phyloP scores from a whole-genome alignment of 495 filamentous ascomycete species.

The Neurospora sp. region DNA sequence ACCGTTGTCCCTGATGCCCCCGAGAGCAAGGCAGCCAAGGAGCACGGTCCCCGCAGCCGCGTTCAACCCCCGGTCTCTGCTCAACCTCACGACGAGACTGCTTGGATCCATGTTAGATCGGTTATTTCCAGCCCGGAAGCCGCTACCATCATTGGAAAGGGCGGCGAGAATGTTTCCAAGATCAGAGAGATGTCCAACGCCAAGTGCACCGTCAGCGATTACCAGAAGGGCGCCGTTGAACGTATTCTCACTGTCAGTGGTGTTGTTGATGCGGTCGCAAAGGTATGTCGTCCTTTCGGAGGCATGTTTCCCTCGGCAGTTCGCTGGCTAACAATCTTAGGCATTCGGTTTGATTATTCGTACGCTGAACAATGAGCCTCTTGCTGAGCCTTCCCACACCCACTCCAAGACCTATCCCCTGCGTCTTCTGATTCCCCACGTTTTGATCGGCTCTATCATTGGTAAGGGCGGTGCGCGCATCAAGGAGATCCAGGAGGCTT shows the following conservation, averaged over 20 bases:
- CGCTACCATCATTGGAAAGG: constrained; percentile 96
- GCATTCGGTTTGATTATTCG: constrained; percentile 97
- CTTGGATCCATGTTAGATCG: constrained; percentile 92
- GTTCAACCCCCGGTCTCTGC: constrained; percentile 27
- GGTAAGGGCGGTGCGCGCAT: constrained; percentile 91
- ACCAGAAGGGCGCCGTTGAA: constrained; percentile 90
- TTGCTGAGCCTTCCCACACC: constrained; percentile 73
- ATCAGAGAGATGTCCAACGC: constrained; percentile 85
- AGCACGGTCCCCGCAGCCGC: constrained; percentile 23
- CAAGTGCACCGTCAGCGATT: constrained; percentile 98
- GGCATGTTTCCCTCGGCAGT: neutral
- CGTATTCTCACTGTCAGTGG: constrained; percentile 95
- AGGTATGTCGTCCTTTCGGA: constrained; percentile 47
- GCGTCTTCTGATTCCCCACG: constrained; percentile 89
- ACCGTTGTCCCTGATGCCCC: constrained; percentile 67
- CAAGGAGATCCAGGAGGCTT: constrained; percentile 96
- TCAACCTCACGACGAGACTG: constrained; percentile 66
- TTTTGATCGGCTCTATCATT: constrained; percentile 97
- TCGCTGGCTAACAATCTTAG: constrained; percentile 35
- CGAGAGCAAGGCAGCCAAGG: constrained; percentile 27
- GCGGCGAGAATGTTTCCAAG: constrained; percentile 93
- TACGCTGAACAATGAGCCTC: constrained; percentile 90
- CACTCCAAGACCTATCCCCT: constrained; percentile 97
- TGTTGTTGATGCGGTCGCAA: constrained; percentile 88
- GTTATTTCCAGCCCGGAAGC: constrained; percentile 95